phyloP scores from a whole-genome alignment of 2,329 filamentous ascomycete species.

The Alternaria rosae region DNA sequence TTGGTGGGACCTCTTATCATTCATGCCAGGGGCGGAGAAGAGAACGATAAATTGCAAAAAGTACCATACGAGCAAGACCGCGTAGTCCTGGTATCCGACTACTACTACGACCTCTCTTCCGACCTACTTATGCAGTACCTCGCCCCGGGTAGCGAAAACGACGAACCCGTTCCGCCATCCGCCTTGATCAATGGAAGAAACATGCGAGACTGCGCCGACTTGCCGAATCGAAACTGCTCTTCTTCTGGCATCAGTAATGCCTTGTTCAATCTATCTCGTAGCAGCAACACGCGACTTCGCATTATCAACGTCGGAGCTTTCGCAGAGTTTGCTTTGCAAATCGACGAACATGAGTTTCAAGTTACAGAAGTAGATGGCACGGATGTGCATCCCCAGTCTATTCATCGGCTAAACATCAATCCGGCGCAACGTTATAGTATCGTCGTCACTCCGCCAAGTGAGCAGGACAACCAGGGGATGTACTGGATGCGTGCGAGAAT shows the following conservation, averaged over 20 bases:
- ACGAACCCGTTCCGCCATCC: conserved; percentile 63
- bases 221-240: conserved; percentile 49
- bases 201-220: conserved; percentile 47
- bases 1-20: conserved; percentile 49
- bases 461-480: conserved; percentile 22
- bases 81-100: conserved; percentile 71
- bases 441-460: conserved; percentile 62
- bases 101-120: conserved; percentile 67
- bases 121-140: conserved; percentile 63
- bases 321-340: conserved; percentile 53
- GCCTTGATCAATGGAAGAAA: conserved; percentile 54
- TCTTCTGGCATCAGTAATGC: conserved; percentile 38
- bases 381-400: conserved; percentile 60
- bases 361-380: conserved; percentile 53
- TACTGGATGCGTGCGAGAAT: conserved; percentile 65
- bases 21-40: conserved; percentile 45
- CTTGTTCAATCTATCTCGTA: conserved; percentile 48
- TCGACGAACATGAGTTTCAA: conserved; percentile 51
- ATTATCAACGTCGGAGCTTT: conserved; percentile 65
- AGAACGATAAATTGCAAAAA: conserved; percentile 52
- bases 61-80: conserved; percentile 61
- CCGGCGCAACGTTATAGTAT: conserved; percentile 76
- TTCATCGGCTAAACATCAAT: conserved; percentile 63
- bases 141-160: conserved; percentile 55
- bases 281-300: conserved; percentile 72